Evolutionary conservation across 2,329 filamentous ascomycete genomes (phyloP).

Genomic region (Colletotrichum sp.): DNA sequence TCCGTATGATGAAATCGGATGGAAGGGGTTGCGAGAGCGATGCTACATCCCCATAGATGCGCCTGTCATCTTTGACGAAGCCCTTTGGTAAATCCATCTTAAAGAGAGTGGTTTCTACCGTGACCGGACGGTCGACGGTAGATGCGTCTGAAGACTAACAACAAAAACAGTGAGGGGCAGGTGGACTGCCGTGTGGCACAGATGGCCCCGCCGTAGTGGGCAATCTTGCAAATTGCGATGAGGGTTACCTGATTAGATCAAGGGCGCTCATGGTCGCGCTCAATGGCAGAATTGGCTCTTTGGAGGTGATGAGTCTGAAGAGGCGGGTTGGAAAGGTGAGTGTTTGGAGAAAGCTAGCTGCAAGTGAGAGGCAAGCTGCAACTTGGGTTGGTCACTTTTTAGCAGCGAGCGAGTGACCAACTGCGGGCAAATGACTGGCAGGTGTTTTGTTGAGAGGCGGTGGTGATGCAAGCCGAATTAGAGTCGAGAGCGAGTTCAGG

Average conservation of each 20-base stretch:
- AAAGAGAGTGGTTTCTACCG: conserved; percentile 11
- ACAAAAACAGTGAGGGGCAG: background rate
- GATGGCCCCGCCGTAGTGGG: conserved; percentile 16
- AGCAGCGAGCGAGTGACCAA: background rate
- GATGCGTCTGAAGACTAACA: background rate
- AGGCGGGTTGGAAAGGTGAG: background rate
- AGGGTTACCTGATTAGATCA: conserved; percentile 15
- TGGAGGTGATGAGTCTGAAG: background rate
- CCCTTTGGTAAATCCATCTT: conserved; percentile 24
- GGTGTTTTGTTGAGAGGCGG: conserved; percentile 9
- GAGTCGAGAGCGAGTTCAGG: background rate
- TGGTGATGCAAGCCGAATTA: background rate
- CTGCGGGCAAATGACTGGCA: conserved; percentile 2
- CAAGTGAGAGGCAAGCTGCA: conserved; percentile 20
- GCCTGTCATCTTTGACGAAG: conserved; percentile 23
- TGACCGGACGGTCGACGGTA: conserved; percentile 16
- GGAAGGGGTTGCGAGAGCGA: conserved; percentile 17
- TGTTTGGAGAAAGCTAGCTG: conserved; percentile 2
- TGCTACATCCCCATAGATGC: conserved; percentile 20
- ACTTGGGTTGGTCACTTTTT: conserved; percentile 7
- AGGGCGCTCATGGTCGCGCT: conserved; percentile 16
- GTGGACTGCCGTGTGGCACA: background rate
- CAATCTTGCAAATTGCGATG: conserved; percentile 14
- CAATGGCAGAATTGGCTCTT: background rate
- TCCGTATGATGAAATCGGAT: conserved; percentile 18